A percentile compares a stretch with the other conserved stretches of the same genome.
These are phyloP conservation scores for Teratosphaeria viscida DNA, from an alignment of 2,329 filamentous ascomycete species.

Conservation along the genomic window DNA sequence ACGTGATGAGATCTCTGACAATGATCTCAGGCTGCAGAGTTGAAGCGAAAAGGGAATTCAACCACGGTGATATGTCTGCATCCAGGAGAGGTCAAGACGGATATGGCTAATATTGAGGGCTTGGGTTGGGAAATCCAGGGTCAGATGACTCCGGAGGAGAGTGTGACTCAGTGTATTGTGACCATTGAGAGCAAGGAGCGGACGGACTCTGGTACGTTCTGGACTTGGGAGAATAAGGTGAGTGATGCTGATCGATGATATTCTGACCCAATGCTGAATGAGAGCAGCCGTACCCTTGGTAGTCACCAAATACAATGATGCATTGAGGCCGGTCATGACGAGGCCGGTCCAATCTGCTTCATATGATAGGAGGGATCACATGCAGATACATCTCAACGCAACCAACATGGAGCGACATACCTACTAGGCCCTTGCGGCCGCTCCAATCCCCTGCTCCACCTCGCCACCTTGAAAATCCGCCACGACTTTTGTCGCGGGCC, in stretches of 20 bases:
- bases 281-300: constrained; percentile 21
- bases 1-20: neutral
- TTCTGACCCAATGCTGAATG: neutral
- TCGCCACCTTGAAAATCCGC: neutral
- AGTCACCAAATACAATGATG: neutral
- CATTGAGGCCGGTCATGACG: neutral
- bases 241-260: neutral
- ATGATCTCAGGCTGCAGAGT: constrained; percentile 34
- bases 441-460: neutral
- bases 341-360: too few species aligned
- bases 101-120: constrained; percentile 42
- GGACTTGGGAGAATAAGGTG: constrained; percentile 47
- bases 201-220: constrained; percentile 44
- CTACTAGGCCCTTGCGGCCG: neutral
- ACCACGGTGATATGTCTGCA: constrained; percentile 46
- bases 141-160: constrained; percentile 41
- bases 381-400: too few species aligned
- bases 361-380: too few species aligned
- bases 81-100: constrained; percentile 46
- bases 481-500: neutral
- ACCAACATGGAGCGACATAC: neutral
- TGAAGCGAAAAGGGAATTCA: constrained; percentile 39
- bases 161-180: constrained; percentile 40
- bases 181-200: constrained; percentile 41
- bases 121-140: constrained; percentile 44